Evolutionary conservation across 495 filamentous ascomycete species (phyloP).

Genomic region (Penicillium steckii): DNA sequence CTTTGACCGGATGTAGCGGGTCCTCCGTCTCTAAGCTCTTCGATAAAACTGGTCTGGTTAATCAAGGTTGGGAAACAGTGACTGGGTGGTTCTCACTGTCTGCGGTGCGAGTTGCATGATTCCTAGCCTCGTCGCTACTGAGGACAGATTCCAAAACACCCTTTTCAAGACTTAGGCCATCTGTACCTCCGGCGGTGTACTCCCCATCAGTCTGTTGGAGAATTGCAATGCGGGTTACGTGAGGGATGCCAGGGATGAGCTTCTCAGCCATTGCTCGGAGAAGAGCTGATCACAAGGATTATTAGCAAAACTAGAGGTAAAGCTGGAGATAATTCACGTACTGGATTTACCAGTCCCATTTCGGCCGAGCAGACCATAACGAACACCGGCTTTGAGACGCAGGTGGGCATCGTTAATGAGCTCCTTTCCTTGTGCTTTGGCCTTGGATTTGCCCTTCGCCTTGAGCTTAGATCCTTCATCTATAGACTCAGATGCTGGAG

Average conservation of each 20-base stretch:
- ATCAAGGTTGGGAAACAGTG: neutral
- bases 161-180: slow-evolving; percentile 17
- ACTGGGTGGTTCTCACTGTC: slow-evolving; percentile 40
- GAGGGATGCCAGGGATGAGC: slow-evolving; percentile 74
- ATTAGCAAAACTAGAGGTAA: neutral
- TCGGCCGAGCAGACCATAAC: slow-evolving; percentile 72
- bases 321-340: slow-evolving; percentile 33
- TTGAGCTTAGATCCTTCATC: slow-evolving; percentile 35
- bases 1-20: slow-evolving; percentile 54
- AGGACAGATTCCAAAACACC: slow-evolving; percentile 67
- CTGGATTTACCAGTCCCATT: slow-evolving; percentile 84
- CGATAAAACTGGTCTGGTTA: slow-evolving; percentile 31
- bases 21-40: slow-evolving; percentile 49
- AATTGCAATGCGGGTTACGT: slow-evolving; percentile 63
- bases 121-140: slow-evolving; percentile 59
- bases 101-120: slow-evolving; percentile 56
- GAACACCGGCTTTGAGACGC: slow-evolving; percentile 64
- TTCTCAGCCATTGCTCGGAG: slow-evolving; percentile 73
- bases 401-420: slow-evolving; percentile 67
- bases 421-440: slow-evolving; percentile 56
- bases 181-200: slow-evolving; percentile 19
- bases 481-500: slow-evolving; percentile 24
- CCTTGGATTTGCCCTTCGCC: slow-evolving; percentile 52
- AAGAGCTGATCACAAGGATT: slow-evolving; percentile 55
- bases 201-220: slow-evolving; percentile 65